These are phyloP conservation scores for Colletotrichum cuscutae DNA, from an alignment of 2,329 filamentous ascomycete genomes.

Conservation along the genomic window DNA sequence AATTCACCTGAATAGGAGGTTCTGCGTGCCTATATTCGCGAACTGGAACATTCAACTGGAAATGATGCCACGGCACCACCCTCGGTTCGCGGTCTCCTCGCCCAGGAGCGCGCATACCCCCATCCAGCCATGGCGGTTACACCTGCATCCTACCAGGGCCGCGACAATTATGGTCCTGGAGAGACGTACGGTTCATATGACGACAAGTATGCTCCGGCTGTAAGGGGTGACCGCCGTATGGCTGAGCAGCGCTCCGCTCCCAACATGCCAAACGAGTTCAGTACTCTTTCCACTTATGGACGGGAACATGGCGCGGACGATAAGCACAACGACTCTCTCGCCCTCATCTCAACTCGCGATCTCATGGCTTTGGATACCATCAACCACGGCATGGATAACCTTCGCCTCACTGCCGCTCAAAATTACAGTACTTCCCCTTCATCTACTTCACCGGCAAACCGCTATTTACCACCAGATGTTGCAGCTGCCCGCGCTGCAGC, in stretches of 20 bases:
- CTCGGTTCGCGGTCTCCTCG: conserved; percentile 64
- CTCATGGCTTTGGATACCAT: conserved; percentile 60
- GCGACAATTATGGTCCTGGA: conserved; percentile 42
- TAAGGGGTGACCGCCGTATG: conserved; percentile 50
- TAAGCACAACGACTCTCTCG: conserved; percentile 49
- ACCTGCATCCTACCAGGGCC: conserved; percentile 16
- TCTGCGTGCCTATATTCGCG: conserved; percentile 69
- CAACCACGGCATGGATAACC: conserved; percentile 51
- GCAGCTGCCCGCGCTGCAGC: conserved; percentile 39
- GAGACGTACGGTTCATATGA: conserved; percentile 48
- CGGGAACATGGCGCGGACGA: conserved; percentile 50
- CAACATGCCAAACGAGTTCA: conserved; percentile 30
- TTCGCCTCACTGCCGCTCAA: conserved; percentile 51
- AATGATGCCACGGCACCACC: conserved; percentile 56
- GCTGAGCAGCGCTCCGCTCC: conserved; percentile 41
- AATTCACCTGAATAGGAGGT: conserved; percentile 57
- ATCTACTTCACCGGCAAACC: conserved; percentile 42
- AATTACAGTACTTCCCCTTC: conserved; percentile 51
- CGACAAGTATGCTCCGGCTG: conserved; percentile 53
- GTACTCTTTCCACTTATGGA: conserved; percentile 45
- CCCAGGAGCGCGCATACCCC: conserved; percentile 46
- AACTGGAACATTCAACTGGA: conserved; percentile 63
- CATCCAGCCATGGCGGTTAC: conserved; percentile 23
- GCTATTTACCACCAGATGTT: conserved; percentile 48
- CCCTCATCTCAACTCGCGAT: conserved; percentile 65